A percentile compares a stretch with the other conserved stretches of the same genome.
Evolutionary conservation across 345 rosid genomes (phyloP).

Genomic region (Triadica sebifera): DNA sequence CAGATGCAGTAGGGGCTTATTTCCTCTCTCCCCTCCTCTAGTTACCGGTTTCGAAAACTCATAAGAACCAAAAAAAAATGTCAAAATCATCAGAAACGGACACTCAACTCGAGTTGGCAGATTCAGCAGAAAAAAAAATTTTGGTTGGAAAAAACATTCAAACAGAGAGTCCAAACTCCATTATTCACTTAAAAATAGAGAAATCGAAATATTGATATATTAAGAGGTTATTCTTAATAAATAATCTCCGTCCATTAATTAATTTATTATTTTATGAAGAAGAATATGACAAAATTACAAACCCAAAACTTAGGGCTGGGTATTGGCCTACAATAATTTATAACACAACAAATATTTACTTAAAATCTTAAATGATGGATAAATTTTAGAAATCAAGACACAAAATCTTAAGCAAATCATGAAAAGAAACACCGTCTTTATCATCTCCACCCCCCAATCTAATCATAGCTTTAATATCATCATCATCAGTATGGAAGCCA

Average conservation of each 20-base stretch:
- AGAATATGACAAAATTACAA: background rate
- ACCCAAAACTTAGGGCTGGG: background rate
- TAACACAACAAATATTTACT: too few species aligned
- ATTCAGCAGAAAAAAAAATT: too few species aligned
- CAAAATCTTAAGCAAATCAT: conserved; percentile 57
- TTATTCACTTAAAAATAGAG: background rate
- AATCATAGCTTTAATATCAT: conserved; percentile 71
- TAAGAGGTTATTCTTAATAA: too few species aligned
- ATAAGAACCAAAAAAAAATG: too few species aligned
- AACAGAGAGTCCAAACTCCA: background rate
- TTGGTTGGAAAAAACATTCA: too few species aligned
- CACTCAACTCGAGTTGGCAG: background rate
- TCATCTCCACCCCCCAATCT: conserved; percentile 52
- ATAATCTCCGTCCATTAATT: too few species aligned
- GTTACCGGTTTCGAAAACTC: too few species aligned
- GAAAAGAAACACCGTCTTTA: conserved; percentile 49
- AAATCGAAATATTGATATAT: background rate
- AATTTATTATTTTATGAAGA: background rate
- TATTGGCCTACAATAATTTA: background rate
- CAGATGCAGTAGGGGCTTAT: too few species aligned
- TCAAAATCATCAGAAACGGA: too few species aligned
- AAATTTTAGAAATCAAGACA: conserved; percentile 27
- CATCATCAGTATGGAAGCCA: conserved; percentile 55
- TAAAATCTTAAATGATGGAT: too few species aligned
- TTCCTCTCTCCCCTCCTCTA: too few species aligned